These are phyloP conservation scores for Tuber brumale DNA, from an alignment of 495 filamentous ascomycete species.

Conservation along the genomic window DNA sequence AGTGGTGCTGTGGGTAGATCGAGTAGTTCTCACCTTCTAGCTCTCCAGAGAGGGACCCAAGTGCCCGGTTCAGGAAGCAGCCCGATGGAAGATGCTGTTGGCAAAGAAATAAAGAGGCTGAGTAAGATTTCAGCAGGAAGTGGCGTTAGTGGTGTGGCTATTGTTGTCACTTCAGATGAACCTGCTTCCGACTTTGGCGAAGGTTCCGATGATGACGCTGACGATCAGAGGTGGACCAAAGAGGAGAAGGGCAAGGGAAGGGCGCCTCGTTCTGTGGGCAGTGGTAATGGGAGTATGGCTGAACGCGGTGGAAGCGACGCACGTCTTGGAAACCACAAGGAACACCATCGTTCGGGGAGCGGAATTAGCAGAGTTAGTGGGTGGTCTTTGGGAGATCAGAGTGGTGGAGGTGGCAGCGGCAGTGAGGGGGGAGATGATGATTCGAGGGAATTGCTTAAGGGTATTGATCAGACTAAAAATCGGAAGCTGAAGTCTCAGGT, in stretches of 20 bases:
- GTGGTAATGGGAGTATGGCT: conserved; percentile 8
- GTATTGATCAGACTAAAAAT: conserved; percentile 11
- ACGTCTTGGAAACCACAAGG: conserved; percentile 11
- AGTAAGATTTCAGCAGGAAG: conserved; percentile 41
- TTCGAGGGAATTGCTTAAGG: conserved; percentile 16
- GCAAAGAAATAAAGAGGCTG: conserved; percentile 34
- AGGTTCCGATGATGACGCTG: conserved; percentile 28
- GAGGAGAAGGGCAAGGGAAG: conserved; percentile 40
- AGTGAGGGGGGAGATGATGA: conserved; percentile 33
- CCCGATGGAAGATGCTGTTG: conserved; percentile 33
- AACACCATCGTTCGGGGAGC: conserved; percentile 26
- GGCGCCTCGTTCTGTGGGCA: conserved; percentile 27
- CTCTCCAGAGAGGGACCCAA: conserved; percentile 19
- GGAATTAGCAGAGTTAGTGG: conserved; percentile 25
- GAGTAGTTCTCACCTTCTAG: conserved; percentile 28
- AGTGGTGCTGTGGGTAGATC: conserved; percentile 21
- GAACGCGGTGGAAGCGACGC: conserved; percentile 16
- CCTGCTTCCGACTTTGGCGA: conserved; percentile 24
- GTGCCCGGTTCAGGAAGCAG: conserved; percentile 21
- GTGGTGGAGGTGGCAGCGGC: conserved; percentile 9
- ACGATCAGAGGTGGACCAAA: conserved; percentile 26
- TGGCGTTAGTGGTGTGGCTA: conserved; percentile 38
- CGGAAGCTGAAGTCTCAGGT: conserved; percentile 36
- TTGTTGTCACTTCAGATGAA: conserved; percentile 38
- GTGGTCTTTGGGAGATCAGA: conserved; percentile 14